Evolutionary conservation across 2,329 filamentous ascomycete genomes (phyloP), one percentile per base, ranked within the genome.

Genomic region (Xenosphaeropsis pyriputrescens): DNA sequence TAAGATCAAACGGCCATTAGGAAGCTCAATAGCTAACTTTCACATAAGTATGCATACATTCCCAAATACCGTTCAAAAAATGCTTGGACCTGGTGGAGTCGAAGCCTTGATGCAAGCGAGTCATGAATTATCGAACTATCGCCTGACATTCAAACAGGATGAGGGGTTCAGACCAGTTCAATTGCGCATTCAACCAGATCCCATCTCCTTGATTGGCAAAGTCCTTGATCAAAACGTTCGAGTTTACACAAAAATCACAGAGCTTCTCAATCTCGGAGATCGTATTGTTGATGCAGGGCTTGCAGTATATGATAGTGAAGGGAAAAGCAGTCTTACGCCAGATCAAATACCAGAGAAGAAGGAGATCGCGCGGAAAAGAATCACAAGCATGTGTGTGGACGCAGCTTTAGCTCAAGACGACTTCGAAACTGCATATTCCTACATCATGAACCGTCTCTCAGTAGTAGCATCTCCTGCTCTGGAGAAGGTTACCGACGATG

Each of bases 381-480:
- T 91, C 36, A 78, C 76, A 5, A 79, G 80, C 41, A 85, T 89
- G 79, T 85, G 83, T 45, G 75, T 89, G 31, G 77, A 85, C 52
- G 76, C 80, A 12, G 81, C 84, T 11, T 65, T 91, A 1, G 65
- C 67, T 8, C 82, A 88, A 51, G 77, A 86, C 44, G 85, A 76
- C 52, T 91, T 91, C 43, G 85, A 93, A 53, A 91, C 84, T 0
- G 84, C 84, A 9, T 91, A 89, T 54, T 88, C 82, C 0, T 89
- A 84, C 51, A 78, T 88, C 2, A 71, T 85, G 34, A 85, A 76
- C 50, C 72, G 79, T 16, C 64, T 91, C 0, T 64, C 67, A 6
- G 53, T 58, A 7, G 50, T 57, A 18, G 47, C 52, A 46, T 46
- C 53, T 50, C 43, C 47, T 38, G 41, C 51, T 13, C 47, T 46